Percentiles rank a stretch among this genome's conserved stretches.
Conservation (phyloP, 176 grass and related monocot genomes). For the Oryza punctata region DNA sequence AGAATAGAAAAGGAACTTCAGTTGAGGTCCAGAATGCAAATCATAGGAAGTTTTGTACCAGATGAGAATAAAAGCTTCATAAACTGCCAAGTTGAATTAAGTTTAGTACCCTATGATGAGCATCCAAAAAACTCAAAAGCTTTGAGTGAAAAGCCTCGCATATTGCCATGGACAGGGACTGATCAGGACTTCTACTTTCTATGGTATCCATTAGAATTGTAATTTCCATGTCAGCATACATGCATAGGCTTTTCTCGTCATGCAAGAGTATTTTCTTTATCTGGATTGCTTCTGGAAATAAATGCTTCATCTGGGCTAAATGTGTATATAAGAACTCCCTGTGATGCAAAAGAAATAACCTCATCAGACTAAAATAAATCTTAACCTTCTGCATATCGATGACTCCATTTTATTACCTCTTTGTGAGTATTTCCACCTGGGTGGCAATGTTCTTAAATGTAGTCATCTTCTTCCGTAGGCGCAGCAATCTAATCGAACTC, state of each 20-base stretch:
- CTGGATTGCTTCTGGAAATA: constrained; percentile 85
- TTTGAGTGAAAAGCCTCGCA: constrained; percentile 76
- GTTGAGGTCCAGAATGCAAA: constrained; percentile 7
- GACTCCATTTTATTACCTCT: constrained; percentile 55
- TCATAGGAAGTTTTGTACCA: not conserved
- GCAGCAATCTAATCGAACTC: constrained; percentile 86
- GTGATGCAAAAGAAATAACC: constrained; percentile 33
- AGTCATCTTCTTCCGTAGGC: constrained; percentile 64
- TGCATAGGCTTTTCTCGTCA: constrained; percentile 72
- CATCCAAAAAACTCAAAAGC: constrained; percentile 63
- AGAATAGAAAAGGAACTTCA: not conserved
- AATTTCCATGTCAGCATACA: constrained; percentile 92
- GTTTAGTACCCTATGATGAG: constrained; percentile 68
- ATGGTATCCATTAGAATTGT: constrained; percentile 61
- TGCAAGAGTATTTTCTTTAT: constrained; percentile 80
- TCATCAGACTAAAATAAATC: constrained; percentile 22
- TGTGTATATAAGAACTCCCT: constrained; percentile 69
- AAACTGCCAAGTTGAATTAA: constrained; percentile 14
- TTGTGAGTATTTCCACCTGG: constrained; percentile 84
- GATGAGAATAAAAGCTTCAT: not conserved
- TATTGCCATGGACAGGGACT: constrained; percentile 67
- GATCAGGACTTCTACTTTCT: constrained; percentile 39
- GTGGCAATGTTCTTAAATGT: constrained; percentile 71
- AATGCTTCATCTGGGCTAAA: constrained; percentile 86
- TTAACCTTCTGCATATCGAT: not conserved